Base-by-base conservation (phyloP, 2,329 filamentous ascomycete genomes). In the Stachybotrys elegans region DNA sequence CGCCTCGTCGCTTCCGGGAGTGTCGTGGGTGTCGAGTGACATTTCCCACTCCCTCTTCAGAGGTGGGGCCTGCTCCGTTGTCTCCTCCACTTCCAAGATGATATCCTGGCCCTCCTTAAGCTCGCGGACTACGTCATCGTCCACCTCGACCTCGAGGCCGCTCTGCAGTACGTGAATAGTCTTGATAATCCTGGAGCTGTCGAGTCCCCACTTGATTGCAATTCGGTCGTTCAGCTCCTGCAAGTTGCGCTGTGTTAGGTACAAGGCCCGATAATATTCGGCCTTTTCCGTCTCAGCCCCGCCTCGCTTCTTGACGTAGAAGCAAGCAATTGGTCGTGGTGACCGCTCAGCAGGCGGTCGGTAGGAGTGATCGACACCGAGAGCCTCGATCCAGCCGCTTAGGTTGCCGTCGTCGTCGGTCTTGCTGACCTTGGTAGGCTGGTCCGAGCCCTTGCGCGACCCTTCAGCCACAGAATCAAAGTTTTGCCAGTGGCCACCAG, bases 51-150 rank as follows among this genome's bases (percentile, higher is more conserved):
- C 79, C 27, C 70, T 64, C 56, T 82, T 81, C 31, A 69, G 54
- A 21, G 35, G 36, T 9, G 44, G 29, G 20, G 54, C 39, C 22
- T 56, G 55, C 22, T 69, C 66, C 5, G 61, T 54, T n/a, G 70
- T 56, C 52, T 78, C 72, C 16, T 62, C 60, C 34, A 87, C 72
- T 53, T 93, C 84, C 45, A 87, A 75, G 46, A 84, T 79, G 85
- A 97, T 93, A 58, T 95, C 92, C 63, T 97, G 89, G 23, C 90
- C 91, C 67, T 98, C 93, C 2, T 82, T 79, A 42, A 97, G 72
- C 62, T 92, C 86, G 36, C 79, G 78, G 23, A 97, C 80, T 39
- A 94, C 84, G 50, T 96, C 90, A 57, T 97, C 90, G 57, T 97
- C 93, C 55, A 97, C 78, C 58, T 94, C 81, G 44, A 97, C 82